A percentile compares a stretch with the other conserved stretches of the same genome.
These are phyloP conservation scores for Tetragonia tetragonoides DNA, from an alignment of 148 eudicot species.

Conservation along the genomic window DNA sequence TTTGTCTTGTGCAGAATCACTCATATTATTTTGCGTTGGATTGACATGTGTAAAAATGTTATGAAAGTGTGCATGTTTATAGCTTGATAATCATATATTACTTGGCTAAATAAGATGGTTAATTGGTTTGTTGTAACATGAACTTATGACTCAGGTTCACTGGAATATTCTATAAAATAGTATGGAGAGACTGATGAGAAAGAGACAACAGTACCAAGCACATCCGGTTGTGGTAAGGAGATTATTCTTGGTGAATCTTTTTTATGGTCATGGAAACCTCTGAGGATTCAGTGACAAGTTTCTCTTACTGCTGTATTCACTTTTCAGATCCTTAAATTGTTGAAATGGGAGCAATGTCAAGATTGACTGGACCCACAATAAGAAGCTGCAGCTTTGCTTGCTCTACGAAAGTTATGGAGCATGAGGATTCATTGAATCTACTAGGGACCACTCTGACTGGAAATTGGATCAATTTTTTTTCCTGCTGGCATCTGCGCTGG, in stretches of 20 bases:
- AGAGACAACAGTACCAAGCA: conserved; percentile 95
- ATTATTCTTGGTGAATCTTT: background rate
- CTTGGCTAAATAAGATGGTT: conserved; percentile 15
- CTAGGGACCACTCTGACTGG: conserved; percentile 86
- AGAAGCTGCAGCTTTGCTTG: conserved; percentile 85
- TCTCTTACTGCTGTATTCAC: conserved; percentile 26
- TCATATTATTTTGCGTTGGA: too few relatives aligned
- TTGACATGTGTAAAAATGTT: too few relatives aligned
- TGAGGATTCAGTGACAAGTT: conserved; percentile 12
- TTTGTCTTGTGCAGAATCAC: too few relatives aligned
- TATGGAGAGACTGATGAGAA: conserved; percentile 78
- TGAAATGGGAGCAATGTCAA: conserved; percentile 94
- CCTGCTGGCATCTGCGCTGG: conserved; percentile 96
- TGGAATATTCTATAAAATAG: conserved; percentile 73
- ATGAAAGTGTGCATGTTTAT: too few relatives aligned
- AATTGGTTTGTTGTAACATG: conserved; percentile 49
- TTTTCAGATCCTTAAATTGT: conserved; percentile 83
- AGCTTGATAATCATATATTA: too few relatives aligned
- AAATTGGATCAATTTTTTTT: conserved; percentile 74
- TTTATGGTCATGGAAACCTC: background rate
- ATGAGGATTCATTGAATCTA: conserved; percentile 91
- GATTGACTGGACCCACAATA: conserved; percentile 80
- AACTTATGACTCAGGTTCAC: conserved; percentile 52
- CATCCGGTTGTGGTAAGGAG: conserved; percentile 88
- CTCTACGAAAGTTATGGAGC: conserved; percentile 89